Conservation (phyloP, 2,329 filamentous ascomycete species). For the Blumeria graminis region DNA sequence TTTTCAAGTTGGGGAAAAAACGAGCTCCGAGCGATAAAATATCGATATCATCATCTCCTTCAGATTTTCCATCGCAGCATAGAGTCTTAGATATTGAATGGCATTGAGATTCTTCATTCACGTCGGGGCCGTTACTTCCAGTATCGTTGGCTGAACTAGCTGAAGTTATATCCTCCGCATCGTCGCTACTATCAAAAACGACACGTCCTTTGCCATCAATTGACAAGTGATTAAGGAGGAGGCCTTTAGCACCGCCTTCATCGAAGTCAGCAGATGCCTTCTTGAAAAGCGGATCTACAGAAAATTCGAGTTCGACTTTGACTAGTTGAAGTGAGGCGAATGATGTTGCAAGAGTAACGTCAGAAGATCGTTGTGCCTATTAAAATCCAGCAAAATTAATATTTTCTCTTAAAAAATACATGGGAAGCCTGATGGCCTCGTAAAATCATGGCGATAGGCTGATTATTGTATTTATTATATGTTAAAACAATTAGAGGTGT, state of each 20-base stretch:
- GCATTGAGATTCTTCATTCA: constrained; percentile 18
- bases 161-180: constrained; percentile 31
- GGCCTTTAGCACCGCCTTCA: constrained; percentile 85
- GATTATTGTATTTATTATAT: too few relatives aligned
- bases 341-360: constrained; percentile 75
- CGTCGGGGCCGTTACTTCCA: constrained; percentile 41
- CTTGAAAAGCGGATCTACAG: constrained; percentile 95
- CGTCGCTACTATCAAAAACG: constrained; percentile 95
- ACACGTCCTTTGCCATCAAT: constrained; percentile 83
- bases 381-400: background rate
- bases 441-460: too few relatives aligned
- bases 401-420: too few relatives aligned
- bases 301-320: constrained; percentile 91
- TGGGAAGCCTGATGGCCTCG: too few relatives aligned
- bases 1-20: constrained; percentile 65
- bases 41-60: constrained; percentile 51
- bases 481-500: too few relatives aligned
- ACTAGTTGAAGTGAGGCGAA: constrained; percentile 80
- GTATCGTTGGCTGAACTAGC: constrained; percentile 11
- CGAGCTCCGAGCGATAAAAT: constrained; percentile 46
- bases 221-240: constrained; percentile 86
- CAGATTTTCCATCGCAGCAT: constrained; percentile 15
- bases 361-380: constrained; percentile 51
- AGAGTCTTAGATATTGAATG: constrained; percentile 24
- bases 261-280: constrained; percentile 97